Base-by-base conservation (phyloP, 2,329 filamentous ascomycete species). In the Westerdykella aurantiaca region DNA sequence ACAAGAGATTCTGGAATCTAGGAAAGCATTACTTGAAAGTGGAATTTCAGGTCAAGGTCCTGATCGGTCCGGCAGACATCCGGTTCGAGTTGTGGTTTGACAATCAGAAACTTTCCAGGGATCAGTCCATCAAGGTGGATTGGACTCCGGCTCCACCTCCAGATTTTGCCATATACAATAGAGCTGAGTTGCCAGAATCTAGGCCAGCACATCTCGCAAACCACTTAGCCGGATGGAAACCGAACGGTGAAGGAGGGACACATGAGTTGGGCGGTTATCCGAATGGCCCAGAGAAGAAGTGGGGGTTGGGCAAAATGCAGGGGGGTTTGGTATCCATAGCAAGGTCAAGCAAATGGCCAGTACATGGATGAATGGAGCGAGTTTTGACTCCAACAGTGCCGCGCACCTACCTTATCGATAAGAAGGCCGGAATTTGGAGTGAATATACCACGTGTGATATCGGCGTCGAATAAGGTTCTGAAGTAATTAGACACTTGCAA, bases 61-160 rank as follows among this genome's bases (percentile, higher is more conserved):
- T 67, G 34, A 61, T 69, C 18, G 68, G 66, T 0, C 64, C 67
- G 0, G 68, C 67, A 0, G 67, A 69, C 29, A 54, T 70, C 6
- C 52, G 55, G 3, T 69, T 69, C 43, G 66, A 68, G 50, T 57
- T 69, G 1, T 69, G 66, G 55, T 63, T 63, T 44, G 52, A 66
- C 22, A 58, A 60, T 25, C 56, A 61, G 29, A 67, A 67, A 42
- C 51, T 68, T 4, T 61, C 55, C 34, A 52, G 54, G 7, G 63
- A 66, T 37, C 52, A 64, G 18, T 56, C 60, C 0, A 65, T 67
- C n/a, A 58, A 51, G n/a, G 63, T 69, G 0, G 61, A 66, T 7
- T 67, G 64, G 63, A 35, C 51, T 3, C 50, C 63, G 9, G 31
- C 37, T 23, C 39, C 48, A 12, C 41, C 41, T 17, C 38, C 47